Evolutionary conservation across 2,329 filamentous ascomycete genomes (phyloP).

Genomic region (Talaromyces funiculosus): DNA sequence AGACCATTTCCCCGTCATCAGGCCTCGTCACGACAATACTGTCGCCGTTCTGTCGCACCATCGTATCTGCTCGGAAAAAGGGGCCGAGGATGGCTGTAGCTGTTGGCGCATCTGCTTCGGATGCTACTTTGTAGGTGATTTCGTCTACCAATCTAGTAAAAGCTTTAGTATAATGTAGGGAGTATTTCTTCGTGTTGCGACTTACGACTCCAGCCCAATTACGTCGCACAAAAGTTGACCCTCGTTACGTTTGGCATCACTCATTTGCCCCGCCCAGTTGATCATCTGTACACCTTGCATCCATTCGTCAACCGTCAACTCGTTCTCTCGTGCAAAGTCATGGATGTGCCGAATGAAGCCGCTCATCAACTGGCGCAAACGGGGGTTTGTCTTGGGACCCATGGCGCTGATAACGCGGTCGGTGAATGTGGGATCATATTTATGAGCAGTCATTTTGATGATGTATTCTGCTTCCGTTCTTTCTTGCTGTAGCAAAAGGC

Average conservation of each 20-base stretch:
- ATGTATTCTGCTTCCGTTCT: neutral
- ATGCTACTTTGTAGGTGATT: conserved; percentile 64
- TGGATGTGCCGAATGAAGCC: conserved; percentile 52
- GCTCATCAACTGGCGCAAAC: conserved; percentile 58
- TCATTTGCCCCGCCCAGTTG: conserved; percentile 60
- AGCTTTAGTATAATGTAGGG: neutral
- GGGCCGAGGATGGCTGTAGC: conserved; percentile 77
- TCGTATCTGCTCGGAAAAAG: conserved; percentile 73
- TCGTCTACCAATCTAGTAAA: conserved; percentile 65
- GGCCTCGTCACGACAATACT: conserved; percentile 52
- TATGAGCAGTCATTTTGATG: conserved; percentile 2
- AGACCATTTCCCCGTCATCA: conserved; percentile 50
- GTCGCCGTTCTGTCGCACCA: conserved; percentile 62
- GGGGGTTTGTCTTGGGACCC: conserved; percentile 62
- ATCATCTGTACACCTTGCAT: conserved; percentile 52
- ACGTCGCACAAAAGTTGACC: conserved; percentile 56
- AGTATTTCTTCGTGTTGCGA: neutral
- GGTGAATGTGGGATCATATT: conserved; percentile 49
- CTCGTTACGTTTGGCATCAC: conserved; percentile 57
- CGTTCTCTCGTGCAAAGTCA: conserved; percentile 55
- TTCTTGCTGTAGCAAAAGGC: neutral
- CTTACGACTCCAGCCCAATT: conserved; percentile 53
- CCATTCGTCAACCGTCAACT: conserved; percentile 56
- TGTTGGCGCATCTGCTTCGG: conserved; percentile 53
- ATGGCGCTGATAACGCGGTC: conserved; percentile 68